Conservation (phyloP, 208 protist genomes). For the Trypanosomatidae sp. region DNA sequence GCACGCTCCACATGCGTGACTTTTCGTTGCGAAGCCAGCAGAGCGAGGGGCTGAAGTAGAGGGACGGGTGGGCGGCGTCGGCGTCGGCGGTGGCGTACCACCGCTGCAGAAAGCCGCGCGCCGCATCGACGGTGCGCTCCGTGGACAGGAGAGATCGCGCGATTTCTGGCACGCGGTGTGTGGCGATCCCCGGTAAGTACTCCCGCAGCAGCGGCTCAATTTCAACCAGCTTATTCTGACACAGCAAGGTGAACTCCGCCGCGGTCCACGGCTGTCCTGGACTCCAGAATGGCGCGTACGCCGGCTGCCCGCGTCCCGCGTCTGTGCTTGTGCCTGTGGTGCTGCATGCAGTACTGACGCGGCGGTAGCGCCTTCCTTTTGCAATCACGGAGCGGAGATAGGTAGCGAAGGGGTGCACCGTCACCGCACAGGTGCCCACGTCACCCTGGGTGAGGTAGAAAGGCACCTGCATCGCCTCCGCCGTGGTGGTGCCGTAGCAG, state of each 20-base stretch:
- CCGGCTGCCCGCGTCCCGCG: not conserved
- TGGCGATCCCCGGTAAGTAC: slow-evolving; percentile 42
- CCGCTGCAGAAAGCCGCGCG: slow-evolving; percentile 7
- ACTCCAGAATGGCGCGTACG: slow-evolving; percentile 24
- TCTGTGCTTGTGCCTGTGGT: no score
- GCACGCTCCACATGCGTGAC: slow-evolving; percentile 65
- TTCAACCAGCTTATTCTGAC: slow-evolving; percentile 19
- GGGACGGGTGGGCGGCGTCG: slow-evolving; percentile 41
- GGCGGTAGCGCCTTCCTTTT: no score
- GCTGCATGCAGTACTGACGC: no score
- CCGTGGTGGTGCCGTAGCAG: no score
- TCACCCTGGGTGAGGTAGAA: not conserved
- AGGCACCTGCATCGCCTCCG: not conserved
- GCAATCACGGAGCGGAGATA: no score
- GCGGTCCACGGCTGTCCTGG: slow-evolving; percentile 52
- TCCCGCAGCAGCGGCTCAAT: slow-evolving; percentile 49
- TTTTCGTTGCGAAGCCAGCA: slow-evolving; percentile 65
- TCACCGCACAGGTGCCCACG: not conserved
- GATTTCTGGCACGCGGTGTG: slow-evolving; percentile 11
- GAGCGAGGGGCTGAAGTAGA: slow-evolving; percentile 76
- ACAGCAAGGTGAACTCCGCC: slow-evolving; percentile 83
- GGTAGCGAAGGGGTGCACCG: not conserved
- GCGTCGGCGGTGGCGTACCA: slow-evolving; percentile 20
- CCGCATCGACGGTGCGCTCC: not conserved
- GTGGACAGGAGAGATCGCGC: not conserved